A percentile compares a stretch with the other conserved stretches of the same genome.
These are phyloP conservation scores for Bocquillonia castaneifolia DNA, from an alignment of 441 rosid species.

Conservation along the genomic window DNA sequence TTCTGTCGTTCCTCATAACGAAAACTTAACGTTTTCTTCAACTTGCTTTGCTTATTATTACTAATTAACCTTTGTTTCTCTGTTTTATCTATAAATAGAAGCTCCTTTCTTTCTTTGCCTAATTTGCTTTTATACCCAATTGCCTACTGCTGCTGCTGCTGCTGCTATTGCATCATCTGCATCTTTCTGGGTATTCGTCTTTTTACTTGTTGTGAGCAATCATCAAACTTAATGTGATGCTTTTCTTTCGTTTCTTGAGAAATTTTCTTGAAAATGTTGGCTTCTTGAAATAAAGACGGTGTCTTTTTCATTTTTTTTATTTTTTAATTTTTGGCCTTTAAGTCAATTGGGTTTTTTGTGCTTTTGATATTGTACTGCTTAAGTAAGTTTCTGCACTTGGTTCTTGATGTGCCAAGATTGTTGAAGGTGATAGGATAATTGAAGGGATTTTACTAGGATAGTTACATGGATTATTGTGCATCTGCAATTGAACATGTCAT, in stretches of 20 bases:
- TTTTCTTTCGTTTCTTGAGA: constrained; percentile 4
- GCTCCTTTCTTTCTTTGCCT: no score
- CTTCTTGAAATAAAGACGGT: neutral
- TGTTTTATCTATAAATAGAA: no score
- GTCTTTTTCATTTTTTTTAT: neutral
- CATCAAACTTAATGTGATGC: neutral
- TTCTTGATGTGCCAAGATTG: neutral
- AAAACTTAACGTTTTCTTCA: neutral
- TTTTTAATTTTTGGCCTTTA: neutral
- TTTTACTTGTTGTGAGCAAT: neutral
- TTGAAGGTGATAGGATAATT: neutral
- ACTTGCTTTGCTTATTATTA: neutral
- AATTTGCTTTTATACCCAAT: no score
- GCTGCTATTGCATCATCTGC: neutral
- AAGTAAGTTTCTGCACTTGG: neutral
- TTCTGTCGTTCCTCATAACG: neutral
- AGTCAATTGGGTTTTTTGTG: neutral
- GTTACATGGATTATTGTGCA: neutral
- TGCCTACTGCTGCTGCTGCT: no score
- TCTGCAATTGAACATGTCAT: neutral
- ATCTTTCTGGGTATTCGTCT: neutral
- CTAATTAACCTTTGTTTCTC: no score
- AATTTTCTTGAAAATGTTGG: neutral
- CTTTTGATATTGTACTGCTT: neutral
- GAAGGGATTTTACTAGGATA: neutral